Percentiles rank a stretch among this genome's conserved stretches.
Evolutionary conservation across 2,329 filamentous ascomycete genomes (phyloP).

Genomic region (Cladophialophora bantiana): DNA sequence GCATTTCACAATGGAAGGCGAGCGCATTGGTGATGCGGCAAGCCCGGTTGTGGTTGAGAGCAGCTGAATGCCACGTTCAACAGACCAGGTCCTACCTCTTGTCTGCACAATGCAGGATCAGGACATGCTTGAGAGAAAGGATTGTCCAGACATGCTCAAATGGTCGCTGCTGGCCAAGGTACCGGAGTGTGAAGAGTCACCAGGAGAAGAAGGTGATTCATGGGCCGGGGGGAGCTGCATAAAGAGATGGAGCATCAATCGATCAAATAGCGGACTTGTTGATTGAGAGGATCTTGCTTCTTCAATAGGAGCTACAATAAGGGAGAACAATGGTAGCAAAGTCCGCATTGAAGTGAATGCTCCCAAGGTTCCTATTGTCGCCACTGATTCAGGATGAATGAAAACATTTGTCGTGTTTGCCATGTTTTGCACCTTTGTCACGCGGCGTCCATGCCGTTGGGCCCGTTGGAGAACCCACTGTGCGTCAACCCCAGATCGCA

Average conservation of each 20-base stretch:
- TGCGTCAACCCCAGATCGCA: conserved; percentile 6
- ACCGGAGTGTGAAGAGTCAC: background rate
- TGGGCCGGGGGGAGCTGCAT: background rate
- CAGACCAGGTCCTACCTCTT: background rate
- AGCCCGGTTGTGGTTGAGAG: background rate
- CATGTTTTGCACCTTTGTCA: background rate
- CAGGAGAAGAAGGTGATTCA: background rate
- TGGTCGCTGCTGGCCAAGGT: background rate
- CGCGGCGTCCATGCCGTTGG: background rate
- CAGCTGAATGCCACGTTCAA: background rate
- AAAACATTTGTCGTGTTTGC: background rate
- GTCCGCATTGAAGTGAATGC: background rate
- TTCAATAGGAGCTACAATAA: background rate
- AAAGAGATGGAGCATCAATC: background rate
- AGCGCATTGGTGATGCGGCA: background rate
- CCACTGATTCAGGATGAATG: background rate
- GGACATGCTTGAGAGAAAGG: background rate
- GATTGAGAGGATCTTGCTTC: background rate
- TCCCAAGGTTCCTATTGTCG: background rate
- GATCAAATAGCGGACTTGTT: background rate
- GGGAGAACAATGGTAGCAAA: background rate
- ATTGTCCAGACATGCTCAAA: background rate
- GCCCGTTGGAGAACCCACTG: background rate
- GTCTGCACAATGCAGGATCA: background rate
- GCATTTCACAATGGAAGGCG: background rate